A percentile compares a stretch with the other conserved stretches of the same genome.
Conservation (phyloP, 257 asterid genomes). For the Lantana camara region DNA sequence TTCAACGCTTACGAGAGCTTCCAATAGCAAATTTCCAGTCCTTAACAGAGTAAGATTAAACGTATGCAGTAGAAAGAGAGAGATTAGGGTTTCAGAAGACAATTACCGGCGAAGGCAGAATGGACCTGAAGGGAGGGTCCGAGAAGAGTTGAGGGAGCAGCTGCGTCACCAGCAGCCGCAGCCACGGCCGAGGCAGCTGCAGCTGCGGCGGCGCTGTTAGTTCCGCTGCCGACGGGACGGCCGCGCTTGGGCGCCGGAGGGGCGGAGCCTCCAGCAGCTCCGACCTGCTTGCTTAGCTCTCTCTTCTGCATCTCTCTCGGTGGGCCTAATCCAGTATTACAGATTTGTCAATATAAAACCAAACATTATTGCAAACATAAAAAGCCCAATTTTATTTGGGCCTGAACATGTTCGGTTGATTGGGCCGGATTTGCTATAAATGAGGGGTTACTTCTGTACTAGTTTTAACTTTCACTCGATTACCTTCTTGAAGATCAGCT, state of each 20-base stretch:
- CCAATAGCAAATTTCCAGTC: slow-evolving; percentile 3
- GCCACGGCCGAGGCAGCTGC: slow-evolving; percentile 50
- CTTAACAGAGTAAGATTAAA: not conserved
- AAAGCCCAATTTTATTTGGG: too few relatives aligned
- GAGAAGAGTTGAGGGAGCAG: slow-evolving; percentile 74
- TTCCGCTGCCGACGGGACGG: slow-evolving; percentile 82
- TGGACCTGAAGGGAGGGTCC: slow-evolving; percentile 94
- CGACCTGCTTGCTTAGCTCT: slow-evolving; percentile 72
- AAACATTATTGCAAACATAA: too few relatives aligned
- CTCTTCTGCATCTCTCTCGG: slow-evolving; percentile 76
- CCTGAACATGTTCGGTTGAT: not conserved
- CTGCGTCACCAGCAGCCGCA: slow-evolving; percentile 54
- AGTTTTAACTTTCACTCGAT: too few relatives aligned
- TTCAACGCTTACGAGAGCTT: slow-evolving; percentile 4
- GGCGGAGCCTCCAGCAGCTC: slow-evolving; percentile 68
- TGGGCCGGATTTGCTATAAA: not conserved
- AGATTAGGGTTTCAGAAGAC: slow-evolving; percentile 35
- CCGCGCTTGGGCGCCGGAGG: slow-evolving; percentile 87
- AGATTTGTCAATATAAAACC: not conserved
- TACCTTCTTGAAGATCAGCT: too few relatives aligned
- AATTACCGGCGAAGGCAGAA: slow-evolving; percentile 87
- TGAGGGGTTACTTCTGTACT: too few relatives aligned
- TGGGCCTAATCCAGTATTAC: not conserved
- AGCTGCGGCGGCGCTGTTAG: slow-evolving; percentile 45
- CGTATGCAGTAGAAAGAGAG: not conserved